Base-by-base conservation (phyloP, 176 grass and related monocot species). In the Rhynchospora pubera region DNA sequence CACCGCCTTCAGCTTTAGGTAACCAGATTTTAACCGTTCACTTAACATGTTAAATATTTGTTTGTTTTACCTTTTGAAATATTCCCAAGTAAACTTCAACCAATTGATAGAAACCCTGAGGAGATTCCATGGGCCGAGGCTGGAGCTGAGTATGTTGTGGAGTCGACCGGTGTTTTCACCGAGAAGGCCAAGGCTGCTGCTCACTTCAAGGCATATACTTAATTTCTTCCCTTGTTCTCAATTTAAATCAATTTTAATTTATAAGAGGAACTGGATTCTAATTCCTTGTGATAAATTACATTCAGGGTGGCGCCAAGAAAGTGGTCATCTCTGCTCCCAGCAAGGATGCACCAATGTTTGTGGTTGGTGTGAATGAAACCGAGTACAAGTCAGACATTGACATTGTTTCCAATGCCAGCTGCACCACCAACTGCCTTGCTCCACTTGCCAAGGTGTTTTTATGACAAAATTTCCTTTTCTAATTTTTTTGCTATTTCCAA, bases 391-490 rank as follows among this genome's bases (percentile, higher is more conserved):
- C 90, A 45, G 87, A 91, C 68, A 86, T 91, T 5, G 42, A 88
- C 70, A 92, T 94, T 53, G 90, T 94, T 77, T 94, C 92, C 50
- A 94, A 94, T 57, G 90, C 92, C 80, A 94, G 92, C 77, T 92
- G 92, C 89, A 94, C 92, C 18, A 94, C 92, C 22, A 94, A 94
- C 71, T 92, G 92, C 46, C 90, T 94, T 84, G 92, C 92, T 86
- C 87, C 85, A n/a, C 87, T 94, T n/a, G 92, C 92, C 59, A 94
- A 91, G 90, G 92, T 94, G 10, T 6, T 2, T 24, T 5, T 19
- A 14, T 0, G 43, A 39, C 34, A 39, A 42, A 58, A 57, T 84
- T 84, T 11, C 28, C 50, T 50, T 28, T 68, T 34, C 72, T 18
- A 6, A 6, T 55, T 7, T 8, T 44, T 10, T 21, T 57, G 14